Evolutionary conservation across 768 basidiomycete genomes (phyloP), one percentile per base, ranked within the genome.

Genomic region (Rhizopogon vulgaris): DNA sequence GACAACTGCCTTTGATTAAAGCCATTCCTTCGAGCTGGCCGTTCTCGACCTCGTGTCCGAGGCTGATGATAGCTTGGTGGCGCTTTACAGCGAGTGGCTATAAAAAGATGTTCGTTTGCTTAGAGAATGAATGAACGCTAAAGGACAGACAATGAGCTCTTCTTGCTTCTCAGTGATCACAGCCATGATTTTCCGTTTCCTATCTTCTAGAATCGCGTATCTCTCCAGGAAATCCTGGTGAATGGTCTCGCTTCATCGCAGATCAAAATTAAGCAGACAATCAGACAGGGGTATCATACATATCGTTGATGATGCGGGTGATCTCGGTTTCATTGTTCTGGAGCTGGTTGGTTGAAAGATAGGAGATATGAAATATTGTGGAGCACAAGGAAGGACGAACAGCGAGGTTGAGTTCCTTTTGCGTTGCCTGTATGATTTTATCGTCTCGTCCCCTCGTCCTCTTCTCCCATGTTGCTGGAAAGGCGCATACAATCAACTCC

Each of bases 401-500:
- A n/a, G 57, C 61, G 50, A 56, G 28, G 25, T 69, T 50, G n/a
- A 68, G 57, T 41, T 69, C 58, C 22, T 59, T 55, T 42, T 61
- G 58, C 0, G 59, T 54, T 3, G 49, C 37, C 34, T 56, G 63
- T 22, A 68, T 5, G 27, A 66, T 56, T 51, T 43, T 63, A 38
- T 17, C 46, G 34, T 68, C 59, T 25, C 60, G 67, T 45, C 60
- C 60, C 36, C 24, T 55, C 25, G 57, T 60, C n/a, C 69, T 63
- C 54, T 61, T 68, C 43, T 68, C 60, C 68, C 68, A 69, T 7
- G 68, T 58, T 38, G 64, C 66, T 69, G n/a, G 24, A 22, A 8
- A 51, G 15, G 41, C 17, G 32, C 28, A 51, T 51, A 51, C 22
- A n/a, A 12, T 51, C 22, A 28, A 7, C 6, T 5, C 8, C 10